Base-by-base conservation (phyloP, 2,329 filamentous ascomycete genomes). In the Ophiostoma sp. region DNA sequence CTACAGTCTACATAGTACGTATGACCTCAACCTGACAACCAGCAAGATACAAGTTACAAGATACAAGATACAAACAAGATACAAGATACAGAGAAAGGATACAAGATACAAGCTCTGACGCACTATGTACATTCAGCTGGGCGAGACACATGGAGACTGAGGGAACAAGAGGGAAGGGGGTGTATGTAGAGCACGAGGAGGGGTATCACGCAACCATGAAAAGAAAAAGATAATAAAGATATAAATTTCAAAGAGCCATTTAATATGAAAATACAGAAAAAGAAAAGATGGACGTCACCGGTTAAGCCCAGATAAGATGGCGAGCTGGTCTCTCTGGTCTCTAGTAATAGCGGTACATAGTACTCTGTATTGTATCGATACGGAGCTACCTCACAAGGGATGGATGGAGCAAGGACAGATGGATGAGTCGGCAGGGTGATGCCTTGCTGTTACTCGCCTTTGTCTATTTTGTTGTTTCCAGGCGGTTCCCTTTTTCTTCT, bases 111-210 rank as follows among this genome's bases (percentile, higher is more conserved):
- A 31, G 15, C 17, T 33, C 44, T 4, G 13, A 39, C n/a, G 36
- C 36, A 31, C 27, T 31, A 1, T 31, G 27, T 31, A 48, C 44
- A 23, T 13, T 57, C 57, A 62, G 57, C 57, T 62, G 44, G 44
- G 48, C 33, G 41, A 17, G 3, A 52, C 36, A 41, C 27, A 48
- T n/a, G 44, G 54, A 57, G 52, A 57, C n/a, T 36, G 10, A 39
- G 62, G 66, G 68, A 62, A 66, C n/a, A 57, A 31, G 52, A 57
- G n/a, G 52, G 57, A 62, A 10, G 57, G 57, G 27, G 52, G 52
- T 17, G 23, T 57, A 27, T 27, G 10, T 6, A 54, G 52, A 10
- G n/a, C 52, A 57, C 52, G 52, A n/a, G 52, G 52, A 57, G 52
- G 52, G 52, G 52, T 57, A 57, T 57, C 52, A 57, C 52, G 52